These are phyloP conservation scores for Phytophthora megakarya DNA, from an alignment of 352 stramenopile species.

Conservation along the genomic window DNA sequence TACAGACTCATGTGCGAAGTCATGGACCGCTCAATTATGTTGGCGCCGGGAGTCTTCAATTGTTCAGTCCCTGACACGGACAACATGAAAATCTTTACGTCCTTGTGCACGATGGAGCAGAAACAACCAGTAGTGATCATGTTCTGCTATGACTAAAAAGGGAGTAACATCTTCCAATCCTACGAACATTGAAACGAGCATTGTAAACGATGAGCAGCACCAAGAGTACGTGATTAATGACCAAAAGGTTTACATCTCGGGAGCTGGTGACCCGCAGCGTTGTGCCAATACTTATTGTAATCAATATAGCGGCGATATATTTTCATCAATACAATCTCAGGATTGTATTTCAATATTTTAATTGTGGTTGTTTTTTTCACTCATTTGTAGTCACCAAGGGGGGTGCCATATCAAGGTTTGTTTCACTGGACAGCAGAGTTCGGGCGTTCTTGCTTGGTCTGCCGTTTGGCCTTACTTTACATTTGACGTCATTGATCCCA, in stretches of 20 bases:
- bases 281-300: too few relatives aligned
- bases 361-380: too few relatives aligned
- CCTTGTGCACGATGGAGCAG: slow-evolving; percentile 92
- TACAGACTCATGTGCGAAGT: slow-evolving; percentile 97
- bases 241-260: slow-evolving; percentile 97
- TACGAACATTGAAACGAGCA: slow-evolving; percentile 93
- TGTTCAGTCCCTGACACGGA: slow-evolving; percentile 96
- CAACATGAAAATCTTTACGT: slow-evolving; percentile 98
- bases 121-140: slow-evolving; percentile 94
- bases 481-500: too few relatives aligned
- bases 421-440: too few relatives aligned
- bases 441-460: too few relatives aligned
- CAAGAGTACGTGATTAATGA: slow-evolving; percentile 94
- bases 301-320: too few relatives aligned
- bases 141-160: slow-evolving; percentile 98
- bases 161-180: slow-evolving; percentile 95
- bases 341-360: too few relatives aligned
- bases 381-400: too few relatives aligned
- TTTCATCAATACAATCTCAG: too few relatives aligned
- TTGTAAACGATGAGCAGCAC: slow-evolving; percentile 66
- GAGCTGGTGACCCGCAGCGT: slow-evolving; percentile 94
- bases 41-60: slow-evolving; percentile 96
- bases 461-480: too few relatives aligned
- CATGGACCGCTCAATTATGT: slow-evolving; percentile 91
- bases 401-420: too few relatives aligned